Conservation (phyloP, 345 rosid species). For the Kandelia obovata region DNA sequence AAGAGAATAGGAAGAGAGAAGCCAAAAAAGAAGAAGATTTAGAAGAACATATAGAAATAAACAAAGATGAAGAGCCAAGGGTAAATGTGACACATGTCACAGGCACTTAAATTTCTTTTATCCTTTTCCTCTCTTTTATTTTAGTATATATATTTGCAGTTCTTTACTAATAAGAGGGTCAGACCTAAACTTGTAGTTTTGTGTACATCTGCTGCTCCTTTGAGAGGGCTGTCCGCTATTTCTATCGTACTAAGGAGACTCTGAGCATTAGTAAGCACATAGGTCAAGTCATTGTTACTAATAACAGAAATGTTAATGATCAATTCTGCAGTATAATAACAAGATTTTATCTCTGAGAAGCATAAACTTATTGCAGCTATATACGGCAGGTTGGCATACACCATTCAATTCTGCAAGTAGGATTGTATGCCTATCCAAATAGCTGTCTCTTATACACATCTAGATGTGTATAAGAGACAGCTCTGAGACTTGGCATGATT, state of each 20-base stretch:
- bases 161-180: not conserved
- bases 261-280: slow-evolving; percentile 27
- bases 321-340: not conserved
- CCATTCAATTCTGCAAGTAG: no score
- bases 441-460: no score
- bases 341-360: no score
- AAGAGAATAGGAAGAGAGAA: slow-evolving; percentile 37
- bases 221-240: slow-evolving; percentile 22
- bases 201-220: slow-evolving; percentile 22
- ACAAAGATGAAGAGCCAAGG: slow-evolving; percentile 31
- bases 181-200: slow-evolving; percentile 12
- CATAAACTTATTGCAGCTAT: no score
- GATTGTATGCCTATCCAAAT: no score
- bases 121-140: not conserved
- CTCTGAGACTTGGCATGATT: no score
- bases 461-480: no score
- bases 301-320: not conserved
- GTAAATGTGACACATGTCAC: slow-evolving; percentile 27
- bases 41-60: slow-evolving; percentile 5
- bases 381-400: no score
- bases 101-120: not conserved
- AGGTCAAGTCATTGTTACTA: slow-evolving; percentile 1
- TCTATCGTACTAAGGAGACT: slow-evolving; percentile 36
- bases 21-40: slow-evolving; percentile 56
- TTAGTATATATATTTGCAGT: not conserved